A percentile compares a stretch with the other conserved stretches of the same genome.
These are phyloP conservation scores for Lactarius sanguifluus DNA, from an alignment of 768 basidiomycete genomes.

Conservation along the genomic window DNA sequence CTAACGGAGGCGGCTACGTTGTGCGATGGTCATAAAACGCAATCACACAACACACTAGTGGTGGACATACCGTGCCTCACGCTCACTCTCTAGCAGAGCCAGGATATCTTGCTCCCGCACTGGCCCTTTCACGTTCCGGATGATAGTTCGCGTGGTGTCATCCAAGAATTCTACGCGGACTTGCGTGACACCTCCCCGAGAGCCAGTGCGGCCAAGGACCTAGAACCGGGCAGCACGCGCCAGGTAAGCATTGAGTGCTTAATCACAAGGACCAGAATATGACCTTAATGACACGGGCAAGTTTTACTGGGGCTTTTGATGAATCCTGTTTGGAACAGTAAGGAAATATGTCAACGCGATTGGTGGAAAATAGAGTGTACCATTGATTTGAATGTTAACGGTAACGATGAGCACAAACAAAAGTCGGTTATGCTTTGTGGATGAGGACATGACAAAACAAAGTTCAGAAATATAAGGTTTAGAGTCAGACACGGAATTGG, in stretches of 20 bases:
- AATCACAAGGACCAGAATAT: slow-evolving; percentile 9
- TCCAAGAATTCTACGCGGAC: slow-evolving; percentile 99
- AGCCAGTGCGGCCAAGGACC: slow-evolving; percentile 98
- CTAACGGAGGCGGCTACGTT: slow-evolving; percentile 38
- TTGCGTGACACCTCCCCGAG: slow-evolving; percentile 98
- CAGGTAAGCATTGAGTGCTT: slow-evolving; percentile 18
- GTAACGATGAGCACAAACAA: slow-evolving; percentile 16
- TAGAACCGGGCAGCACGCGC: slow-evolving; percentile 36
- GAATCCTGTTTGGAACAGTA: slow-evolving; percentile 56
- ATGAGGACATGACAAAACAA: slow-evolving; percentile 15
- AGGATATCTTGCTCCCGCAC: slow-evolving; percentile 96
- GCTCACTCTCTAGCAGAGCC: slow-evolving; percentile 95
- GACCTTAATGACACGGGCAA: slow-evolving; percentile 97
- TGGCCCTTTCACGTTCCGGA: slow-evolving; percentile 98
- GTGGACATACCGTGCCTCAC: slow-evolving; percentile 91
- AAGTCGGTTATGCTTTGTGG: background rate
- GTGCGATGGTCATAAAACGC: slow-evolving; percentile 4
- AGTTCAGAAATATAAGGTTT: slow-evolving; percentile 22
- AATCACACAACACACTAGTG: background rate
- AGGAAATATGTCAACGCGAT: slow-evolving; percentile 16
- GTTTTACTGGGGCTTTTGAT: slow-evolving; percentile 91
- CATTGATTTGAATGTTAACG: slow-evolving; percentile 32
- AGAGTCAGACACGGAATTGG: slow-evolving; percentile 7
- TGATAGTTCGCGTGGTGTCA: slow-evolving; percentile 91
- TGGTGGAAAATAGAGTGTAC: slow-evolving; percentile 24